Conservation (phyloP, 129 eudicot genomes). For the Lactuca sativa region DNA sequence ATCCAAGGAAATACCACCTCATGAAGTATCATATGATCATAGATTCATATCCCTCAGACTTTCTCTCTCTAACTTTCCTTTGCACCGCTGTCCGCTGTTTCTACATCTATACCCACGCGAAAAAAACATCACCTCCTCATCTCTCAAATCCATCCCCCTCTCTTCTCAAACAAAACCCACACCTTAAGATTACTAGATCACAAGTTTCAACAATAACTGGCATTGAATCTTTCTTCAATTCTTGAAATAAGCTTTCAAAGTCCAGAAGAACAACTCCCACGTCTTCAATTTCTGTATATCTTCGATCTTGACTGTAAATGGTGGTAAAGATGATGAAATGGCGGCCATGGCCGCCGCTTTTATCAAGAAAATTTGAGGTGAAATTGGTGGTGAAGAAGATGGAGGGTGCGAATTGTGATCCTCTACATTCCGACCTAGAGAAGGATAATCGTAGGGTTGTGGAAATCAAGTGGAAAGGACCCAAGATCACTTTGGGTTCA, state of each 20-base stretch:
- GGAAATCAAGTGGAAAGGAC: conserved; percentile 93
- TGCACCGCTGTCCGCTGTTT: conserved; percentile 35
- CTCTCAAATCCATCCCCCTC: conserved; percentile 6
- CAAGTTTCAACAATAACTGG: not conserved
- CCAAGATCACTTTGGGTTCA: conserved; percentile 62
- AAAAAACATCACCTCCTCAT: conserved; percentile 23
- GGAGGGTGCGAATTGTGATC: conserved; percentile 34
- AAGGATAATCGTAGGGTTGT: conserved; percentile 41
- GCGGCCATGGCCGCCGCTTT: conserved; percentile 92
- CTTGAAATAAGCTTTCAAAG: not conserved
- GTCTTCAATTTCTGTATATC: not conserved
- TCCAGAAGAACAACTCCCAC: conserved; percentile 18
- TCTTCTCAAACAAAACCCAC: conserved; percentile 3
- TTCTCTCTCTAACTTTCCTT: conserved; percentile 38
- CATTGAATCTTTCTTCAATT: conserved; percentile 21
- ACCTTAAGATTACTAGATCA: conserved; percentile 17
- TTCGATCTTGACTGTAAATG: conserved; percentile 38
- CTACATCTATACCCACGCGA: conserved; percentile 19
- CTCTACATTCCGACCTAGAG: conserved; percentile 42
- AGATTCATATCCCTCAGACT: not conserved
- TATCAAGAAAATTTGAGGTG: conserved; percentile 67
- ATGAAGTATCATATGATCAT: not conserved
- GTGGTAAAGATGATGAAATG: conserved; percentile 94
- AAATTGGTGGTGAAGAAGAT: conserved; percentile 54
- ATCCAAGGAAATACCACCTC: not conserved